Base-by-base conservation (phyloP, 2,329 filamentous ascomycete species). In the Alternaria consortialis region DNA sequence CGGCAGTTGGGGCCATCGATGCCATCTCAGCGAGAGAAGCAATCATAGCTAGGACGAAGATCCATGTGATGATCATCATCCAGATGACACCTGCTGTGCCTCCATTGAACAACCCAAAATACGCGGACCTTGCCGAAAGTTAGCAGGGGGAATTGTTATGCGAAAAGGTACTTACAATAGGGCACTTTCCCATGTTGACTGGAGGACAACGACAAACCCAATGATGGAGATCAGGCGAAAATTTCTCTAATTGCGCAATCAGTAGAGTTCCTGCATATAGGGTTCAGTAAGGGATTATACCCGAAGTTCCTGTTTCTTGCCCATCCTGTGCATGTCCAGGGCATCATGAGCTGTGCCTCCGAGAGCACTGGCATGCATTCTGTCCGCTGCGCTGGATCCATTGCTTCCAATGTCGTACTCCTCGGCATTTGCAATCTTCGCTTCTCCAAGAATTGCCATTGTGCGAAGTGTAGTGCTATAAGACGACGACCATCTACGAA, bases 11-110 rank as follows among this genome's bases (percentile, higher is more conserved):
- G n/a, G 57, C 57, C 57, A 59, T 59, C 1, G 42, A 48, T 27
- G 57, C 51, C 57, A 59, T 59, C 9, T 59, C 57, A 15, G 57
- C 57, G 15, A 60, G 37, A 5, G 57, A 60, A n/a, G 56, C 60
- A 40, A 74, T 69, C 47, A 68, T 70, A 12, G 64, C 58, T 31
- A 66, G 63, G 17, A 74, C 67, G 27, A 65, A 68, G 7, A 72
- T 43, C 56, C 69, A 74, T 32, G 58, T 64, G 11, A 67, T 56
- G 12, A 74, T 43, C 55, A 68, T 74, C 53, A 69, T 70, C 63
- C 71, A 76, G 11, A 76, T 68, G 4, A 67, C 59, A 13, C 72
- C 73, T 15, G 72, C 72, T 3, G 71, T 67, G 8, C 73, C 72
- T 7, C 73, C 73, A 61, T 75, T 70, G 44, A 62, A 59, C 11